These are phyloP conservation scores for Neoscytalidium dimidiatum DNA, from an alignment of 2,329 filamentous ascomycete genomes.

Conservation along the genomic window DNA sequence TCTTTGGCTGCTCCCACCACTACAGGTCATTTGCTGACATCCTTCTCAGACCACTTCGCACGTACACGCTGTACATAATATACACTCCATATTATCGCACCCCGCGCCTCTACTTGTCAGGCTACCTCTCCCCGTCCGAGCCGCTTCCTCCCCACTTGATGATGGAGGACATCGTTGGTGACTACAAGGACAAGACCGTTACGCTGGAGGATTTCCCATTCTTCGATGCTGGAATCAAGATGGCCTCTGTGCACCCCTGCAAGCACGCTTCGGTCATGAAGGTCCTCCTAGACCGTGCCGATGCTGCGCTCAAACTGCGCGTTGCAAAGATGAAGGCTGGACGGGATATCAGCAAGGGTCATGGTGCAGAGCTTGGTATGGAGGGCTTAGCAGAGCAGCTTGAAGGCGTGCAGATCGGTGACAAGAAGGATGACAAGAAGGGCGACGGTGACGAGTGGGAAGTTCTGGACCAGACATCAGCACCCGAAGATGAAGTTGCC, in stretches of 20 bases:
- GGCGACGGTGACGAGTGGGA: conserved; percentile 64
- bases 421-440: conserved; percentile 47
- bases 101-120: conserved; percentile 90
- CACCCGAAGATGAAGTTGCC: conserved; percentile 72
- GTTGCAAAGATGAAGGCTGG: conserved; percentile 75
- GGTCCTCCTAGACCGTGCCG: conserved; percentile 89
- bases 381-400: conserved; percentile 86
- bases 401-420: conserved; percentile 59
- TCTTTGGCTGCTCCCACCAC: neutral
- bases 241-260: conserved; percentile 95
- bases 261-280: conserved; percentile 99
- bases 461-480: conserved; percentile 54
- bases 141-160: conserved; percentile 81
- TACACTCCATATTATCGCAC: conserved; percentile 97
- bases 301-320: conserved; percentile 86
- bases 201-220: conserved; percentile 97
- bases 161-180: conserved; percentile 96
- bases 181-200: conserved; percentile 98
- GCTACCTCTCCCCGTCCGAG: conserved; percentile 77
- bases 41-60: conserved; percentile 69
- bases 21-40: conserved; percentile 22
- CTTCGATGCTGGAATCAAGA: conserved; percentile 88
- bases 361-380: conserved; percentile 60
- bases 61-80: conserved; percentile 98
- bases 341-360: conserved; percentile 50